These are phyloP conservation scores for Daldinia sp. DNA, from an alignment of 2,329 filamentous ascomycete genomes.

Conservation along the genomic window DNA sequence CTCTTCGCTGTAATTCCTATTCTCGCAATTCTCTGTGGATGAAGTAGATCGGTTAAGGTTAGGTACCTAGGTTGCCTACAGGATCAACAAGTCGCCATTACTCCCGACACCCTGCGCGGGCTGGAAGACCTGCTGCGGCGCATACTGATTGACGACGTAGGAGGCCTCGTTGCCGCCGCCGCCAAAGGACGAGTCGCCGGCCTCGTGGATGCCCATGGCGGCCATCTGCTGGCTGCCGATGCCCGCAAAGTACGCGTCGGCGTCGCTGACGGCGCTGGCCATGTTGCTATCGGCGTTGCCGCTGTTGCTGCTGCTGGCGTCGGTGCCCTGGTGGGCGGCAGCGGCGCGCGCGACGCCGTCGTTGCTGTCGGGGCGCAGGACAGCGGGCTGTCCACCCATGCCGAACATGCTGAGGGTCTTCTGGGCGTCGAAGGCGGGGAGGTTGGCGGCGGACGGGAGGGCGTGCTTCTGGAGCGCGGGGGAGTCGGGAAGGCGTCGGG, in stretches of 20 bases:
- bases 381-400: conserved; percentile 63
- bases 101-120: conserved; percentile 72
- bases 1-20: not conserved
- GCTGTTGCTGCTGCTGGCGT: conserved; percentile 5
- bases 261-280: conserved; percentile 81
- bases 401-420: conserved; percentile 72
- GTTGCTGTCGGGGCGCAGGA: conserved; percentile 57
- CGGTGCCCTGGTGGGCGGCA: not conserved
- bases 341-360: not conserved
- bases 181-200: conserved; percentile 74
- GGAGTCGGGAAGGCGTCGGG: conserved; percentile 81
- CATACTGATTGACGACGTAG: conserved; percentile 85
- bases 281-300: conserved; percentile 59
- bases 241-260: conserved; percentile 89
- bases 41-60: not conserved
- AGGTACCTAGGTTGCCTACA: conserved; percentile 57
- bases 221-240: conserved; percentile 81
- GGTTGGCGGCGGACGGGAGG: conserved; percentile 68
- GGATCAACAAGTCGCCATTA: conserved; percentile 78
- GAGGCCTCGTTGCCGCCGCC: conserved; percentile 66
- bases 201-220: conserved; percentile 74
- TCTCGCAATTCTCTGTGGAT: not conserved
- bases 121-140: conserved; percentile 80
- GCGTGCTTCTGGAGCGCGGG: conserved; percentile 84
- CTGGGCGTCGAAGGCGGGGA: conserved; percentile 63